phyloP scores from a whole-genome alignment of 1,139 yeast species.

The Tardiomyces digboiensis region DNA sequence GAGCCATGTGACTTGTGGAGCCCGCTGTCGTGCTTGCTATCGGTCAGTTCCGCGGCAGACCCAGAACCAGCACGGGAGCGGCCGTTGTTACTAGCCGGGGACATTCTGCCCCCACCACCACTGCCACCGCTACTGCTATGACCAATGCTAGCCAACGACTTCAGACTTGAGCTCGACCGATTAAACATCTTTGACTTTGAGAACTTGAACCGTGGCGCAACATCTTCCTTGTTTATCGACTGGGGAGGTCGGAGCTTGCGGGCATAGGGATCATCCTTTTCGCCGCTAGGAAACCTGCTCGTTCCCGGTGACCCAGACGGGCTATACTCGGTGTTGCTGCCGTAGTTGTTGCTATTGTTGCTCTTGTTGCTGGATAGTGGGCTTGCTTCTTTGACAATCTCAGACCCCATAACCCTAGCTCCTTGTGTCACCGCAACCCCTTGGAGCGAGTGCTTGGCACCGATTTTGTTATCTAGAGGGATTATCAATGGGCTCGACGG shows the following conservation, averaged over 20 bases:
- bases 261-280: conserved; percentile 26
- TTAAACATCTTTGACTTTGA: conserved; percentile 11
- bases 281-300: conserved; percentile 18
- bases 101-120: neutral
- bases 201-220: conserved; percentile 29
- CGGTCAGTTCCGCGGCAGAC: too few relatives aligned
- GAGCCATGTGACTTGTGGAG: conserved; percentile 22
- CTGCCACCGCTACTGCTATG: neutral
- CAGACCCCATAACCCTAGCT: neutral
- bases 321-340: neutral
- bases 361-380: too few relatives aligned
- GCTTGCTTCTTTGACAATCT: neutral
- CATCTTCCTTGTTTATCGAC: conserved; percentile 18
- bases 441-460: neutral
- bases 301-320: conserved; percentile 2
- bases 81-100: conserved; percentile 8
- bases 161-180: conserved; percentile 7
- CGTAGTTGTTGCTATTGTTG: too few relatives aligned
- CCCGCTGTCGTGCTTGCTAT: conserved; percentile 3
- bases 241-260: conserved; percentile 24
- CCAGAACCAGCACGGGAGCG: conserved; percentile 4
- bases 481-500: neutral
- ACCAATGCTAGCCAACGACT: conserved; percentile 3
- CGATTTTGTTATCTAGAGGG: neutral
- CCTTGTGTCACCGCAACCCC: neutral